Evolutionary conservation across 75 land plant genomes (phyloP).

Genomic region (Picea glauca): DNA sequence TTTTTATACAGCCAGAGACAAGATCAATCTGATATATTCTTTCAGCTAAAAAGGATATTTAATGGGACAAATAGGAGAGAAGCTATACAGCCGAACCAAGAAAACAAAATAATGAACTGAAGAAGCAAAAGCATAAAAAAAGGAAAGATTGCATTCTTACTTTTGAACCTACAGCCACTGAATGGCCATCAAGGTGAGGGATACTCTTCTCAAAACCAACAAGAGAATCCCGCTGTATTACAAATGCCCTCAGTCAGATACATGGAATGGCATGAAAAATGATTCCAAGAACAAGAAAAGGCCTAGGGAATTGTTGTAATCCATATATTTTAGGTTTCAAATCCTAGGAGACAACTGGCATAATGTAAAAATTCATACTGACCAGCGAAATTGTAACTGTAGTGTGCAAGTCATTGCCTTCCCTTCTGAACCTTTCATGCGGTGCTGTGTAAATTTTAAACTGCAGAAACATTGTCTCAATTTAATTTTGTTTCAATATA

Average conservation of each 20-base stretch:
- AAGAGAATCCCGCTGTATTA: conserved; percentile 77
- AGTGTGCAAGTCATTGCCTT: conserved; percentile 79
- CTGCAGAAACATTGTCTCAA: conserved; percentile 26
- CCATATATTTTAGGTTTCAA: background rate
- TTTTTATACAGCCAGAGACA: background rate
- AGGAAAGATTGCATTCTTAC: conserved; percentile 22
- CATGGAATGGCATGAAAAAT: background rate
- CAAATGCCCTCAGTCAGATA: background rate
- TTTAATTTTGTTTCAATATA: background rate
- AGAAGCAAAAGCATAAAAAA: background rate
- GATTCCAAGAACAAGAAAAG: conserved; percentile 5
- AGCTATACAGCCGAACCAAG: background rate
- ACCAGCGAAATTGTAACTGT: conserved; percentile 69
- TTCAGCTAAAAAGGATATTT: background rate
- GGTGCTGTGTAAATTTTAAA: conserved; percentile 70
- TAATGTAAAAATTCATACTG: background rate
- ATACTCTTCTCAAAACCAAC: conserved; percentile 90
- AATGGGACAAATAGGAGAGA: background rate
- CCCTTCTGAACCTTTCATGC: conserved; percentile 74
- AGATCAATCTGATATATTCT: background rate
- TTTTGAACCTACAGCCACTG: conserved; percentile 67
- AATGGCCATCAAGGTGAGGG: conserved; percentile 80
- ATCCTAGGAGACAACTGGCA: background rate
- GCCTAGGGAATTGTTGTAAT: background rate
- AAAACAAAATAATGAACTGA: background rate